Evolutionary conservation across 2,329 filamentous ascomycete species (phyloP), one percentile per base, ranked within the genome.

Genomic region (Fulvia fulva): DNA sequence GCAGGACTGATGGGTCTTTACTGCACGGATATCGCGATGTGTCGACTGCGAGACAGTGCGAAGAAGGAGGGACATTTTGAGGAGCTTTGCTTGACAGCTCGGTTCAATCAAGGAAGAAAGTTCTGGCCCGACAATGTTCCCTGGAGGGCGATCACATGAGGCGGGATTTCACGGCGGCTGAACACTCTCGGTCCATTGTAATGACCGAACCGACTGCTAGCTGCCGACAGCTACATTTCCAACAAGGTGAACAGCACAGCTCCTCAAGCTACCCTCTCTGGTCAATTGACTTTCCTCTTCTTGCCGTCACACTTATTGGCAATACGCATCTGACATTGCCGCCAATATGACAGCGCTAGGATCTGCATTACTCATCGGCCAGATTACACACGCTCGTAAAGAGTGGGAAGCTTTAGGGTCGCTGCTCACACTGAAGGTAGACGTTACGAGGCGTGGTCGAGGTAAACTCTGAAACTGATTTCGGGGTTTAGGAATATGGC

Each of bases 401-500:
- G 77, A 80, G 62, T 80, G 78, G 78, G 67, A 79, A 58, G 71
- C 72, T 5, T 66, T 72, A 22, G 65, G 66, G 21, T 69, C 70
- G 34, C 58, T 73, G 32, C 55, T 71, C 12, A 63, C 63, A 34
- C 57, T 74, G 22, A 70, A 71, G 65, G 73, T 74, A 53, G 11
- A 22, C 22, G 12, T 12, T 23, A 23, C 22, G 25, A 51, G 19
- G 14, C 16, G 37, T 52, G n/a, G 28, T 6, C 26, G 22, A 19
- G 8, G n/a, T 28, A 52, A 7, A 21, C 23, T 16, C 4, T n/a
- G n/a, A 41, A n/a, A 19, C 54, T 62, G 43, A 62, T 6, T 50
- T 16, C 70, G 5, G 12, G 7, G 1, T 44, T 5, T 62, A 82
- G 77, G 81, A 84, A 72, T 85, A 83, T 67, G 75, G 77, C 34